A percentile compares a stretch with the other conserved stretches of the same genome.
These are phyloP conservation scores for Glutinoglossum americanum DNA, from an alignment of 495 filamentous ascomycete genomes.

Conservation along the genomic window DNA sequence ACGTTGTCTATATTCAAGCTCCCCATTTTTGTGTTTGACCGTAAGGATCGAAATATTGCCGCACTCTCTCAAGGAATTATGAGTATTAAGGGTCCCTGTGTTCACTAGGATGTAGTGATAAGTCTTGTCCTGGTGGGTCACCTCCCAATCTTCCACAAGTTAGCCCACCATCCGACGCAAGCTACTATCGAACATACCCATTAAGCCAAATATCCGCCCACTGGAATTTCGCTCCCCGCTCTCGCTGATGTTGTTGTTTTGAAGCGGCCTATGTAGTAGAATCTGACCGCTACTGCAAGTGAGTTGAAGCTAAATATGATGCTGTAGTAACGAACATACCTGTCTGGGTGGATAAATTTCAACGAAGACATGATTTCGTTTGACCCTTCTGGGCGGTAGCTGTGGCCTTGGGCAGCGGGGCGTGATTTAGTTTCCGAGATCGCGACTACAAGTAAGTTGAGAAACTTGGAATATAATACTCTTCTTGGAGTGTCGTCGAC, in stretches of 20 bases:
- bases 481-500: constrained; percentile 28
- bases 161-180: not conserved
- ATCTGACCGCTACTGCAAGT: not conserved
- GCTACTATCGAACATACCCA: not conserved
- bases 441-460: constrained; percentile 30
- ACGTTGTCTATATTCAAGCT: not conserved
- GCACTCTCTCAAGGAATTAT: not conserved
- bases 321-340: not conserved
- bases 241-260: not conserved
- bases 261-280: not conserved
- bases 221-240: not conserved
- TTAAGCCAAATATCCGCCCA: not conserved
- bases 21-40: constrained; percentile 1
- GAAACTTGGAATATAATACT: constrained; percentile 28
- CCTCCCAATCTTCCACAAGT: not conserved
- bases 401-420: not conserved
- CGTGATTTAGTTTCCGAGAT: constrained; percentile 10
- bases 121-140: not conserved
- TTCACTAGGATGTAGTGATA: constrained; percentile 4
- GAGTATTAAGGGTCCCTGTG: not conserved
- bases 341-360: constrained; percentile 5
- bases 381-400: not conserved
- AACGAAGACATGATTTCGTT: constrained; percentile 1
- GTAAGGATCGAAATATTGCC: constrained; percentile 2
- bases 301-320: not conserved